A percentile compares a stretch with the other conserved stretches of the same genome.
These are phyloP conservation scores for Oenanthe sinensis DNA, from an alignment of 129 eudicot genomes.

Conservation along the genomic window DNA sequence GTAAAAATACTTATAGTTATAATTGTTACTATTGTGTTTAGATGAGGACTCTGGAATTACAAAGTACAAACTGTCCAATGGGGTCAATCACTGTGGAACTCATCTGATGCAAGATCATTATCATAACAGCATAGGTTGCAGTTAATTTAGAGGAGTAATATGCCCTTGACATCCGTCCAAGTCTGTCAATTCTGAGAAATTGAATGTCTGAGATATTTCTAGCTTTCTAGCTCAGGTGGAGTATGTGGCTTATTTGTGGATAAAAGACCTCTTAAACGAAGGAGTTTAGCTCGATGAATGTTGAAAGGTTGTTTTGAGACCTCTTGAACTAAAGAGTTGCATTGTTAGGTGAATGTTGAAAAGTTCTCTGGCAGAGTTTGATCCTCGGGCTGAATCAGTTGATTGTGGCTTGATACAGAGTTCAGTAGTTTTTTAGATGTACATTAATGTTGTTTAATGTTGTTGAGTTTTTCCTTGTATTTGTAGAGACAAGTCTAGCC, in stretches of 20 bases:
- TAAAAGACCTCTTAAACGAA: background rate
- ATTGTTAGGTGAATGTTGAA: background rate
- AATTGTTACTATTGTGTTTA: background rate
- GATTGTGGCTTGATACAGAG: background rate
- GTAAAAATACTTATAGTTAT: background rate
- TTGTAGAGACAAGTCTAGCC: background rate
- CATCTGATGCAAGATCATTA: conserved; percentile 18
- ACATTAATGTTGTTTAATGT: background rate
- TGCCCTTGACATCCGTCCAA: background rate
- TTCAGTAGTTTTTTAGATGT: background rate
- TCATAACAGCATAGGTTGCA: conserved; percentile 38
- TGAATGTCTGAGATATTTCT: background rate
- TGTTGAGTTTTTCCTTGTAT: background rate
- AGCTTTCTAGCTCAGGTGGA: background rate
- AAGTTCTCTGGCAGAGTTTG: background rate
- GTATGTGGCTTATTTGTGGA: background rate
- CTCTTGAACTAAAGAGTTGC: background rate
- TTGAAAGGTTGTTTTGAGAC: background rate
- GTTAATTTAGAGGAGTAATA: conserved; percentile 13
- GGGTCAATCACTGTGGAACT: conserved; percentile 23
- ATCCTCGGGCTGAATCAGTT: background rate
- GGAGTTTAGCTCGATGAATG: background rate
- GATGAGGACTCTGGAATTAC: conserved; percentile 38
- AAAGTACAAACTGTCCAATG: conserved; percentile 22
- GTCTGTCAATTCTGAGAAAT: background rate